phyloP scores from a whole-genome alignment of 1,284 basidiomycete genomes.

The Entoloma clypeatum region DNA sequence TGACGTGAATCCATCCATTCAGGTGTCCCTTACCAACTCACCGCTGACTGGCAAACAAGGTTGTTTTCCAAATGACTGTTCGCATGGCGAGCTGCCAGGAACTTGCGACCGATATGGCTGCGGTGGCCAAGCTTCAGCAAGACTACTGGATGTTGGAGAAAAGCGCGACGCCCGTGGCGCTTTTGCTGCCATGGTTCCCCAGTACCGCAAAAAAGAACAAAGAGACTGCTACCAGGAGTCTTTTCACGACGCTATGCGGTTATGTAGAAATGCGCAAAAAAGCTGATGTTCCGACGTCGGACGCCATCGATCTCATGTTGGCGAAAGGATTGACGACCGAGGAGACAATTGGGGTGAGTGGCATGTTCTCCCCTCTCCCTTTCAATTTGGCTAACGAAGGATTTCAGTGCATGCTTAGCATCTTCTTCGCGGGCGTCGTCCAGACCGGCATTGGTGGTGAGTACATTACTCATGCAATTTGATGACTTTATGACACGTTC shows the following conservation, averaged over 20 bases:
- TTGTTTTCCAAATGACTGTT: conserved; percentile 39
- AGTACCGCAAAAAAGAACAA: conserved; percentile 28
- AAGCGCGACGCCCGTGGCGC: conserved; percentile 30
- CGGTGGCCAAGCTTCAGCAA: conserved; percentile 24
- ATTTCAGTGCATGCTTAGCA: conserved; percentile 19
- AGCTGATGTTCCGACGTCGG: conserved; percentile 21
- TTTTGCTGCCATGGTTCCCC: conserved; percentile 38
- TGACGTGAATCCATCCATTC: conserved; percentile 22
- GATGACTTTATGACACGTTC: neutral
- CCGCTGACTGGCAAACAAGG: no score
- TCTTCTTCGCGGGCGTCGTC: conserved; percentile 34
- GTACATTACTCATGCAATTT: conserved; percentile 2
- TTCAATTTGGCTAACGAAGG: neutral
- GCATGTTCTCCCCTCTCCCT: neutral
- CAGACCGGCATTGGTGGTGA: conserved; percentile 34
- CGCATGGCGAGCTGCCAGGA: conserved; percentile 35
- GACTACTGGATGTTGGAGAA: conserved; percentile 33
- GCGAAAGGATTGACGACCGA: conserved; percentile 26
- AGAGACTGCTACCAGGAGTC: conserved; percentile 25
- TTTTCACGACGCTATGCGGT: conserved; percentile 26
- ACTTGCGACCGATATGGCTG: conserved; percentile 28
- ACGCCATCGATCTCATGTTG: conserved; percentile 34
- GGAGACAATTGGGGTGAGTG: conserved; percentile 26
- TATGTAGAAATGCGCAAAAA: conserved; percentile 29
- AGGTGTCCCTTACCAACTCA: no score